Evolutionary conservation across 768 basidiomycete species (phyloP).

Genomic region (Hebeloma cylindrosporum): DNA sequence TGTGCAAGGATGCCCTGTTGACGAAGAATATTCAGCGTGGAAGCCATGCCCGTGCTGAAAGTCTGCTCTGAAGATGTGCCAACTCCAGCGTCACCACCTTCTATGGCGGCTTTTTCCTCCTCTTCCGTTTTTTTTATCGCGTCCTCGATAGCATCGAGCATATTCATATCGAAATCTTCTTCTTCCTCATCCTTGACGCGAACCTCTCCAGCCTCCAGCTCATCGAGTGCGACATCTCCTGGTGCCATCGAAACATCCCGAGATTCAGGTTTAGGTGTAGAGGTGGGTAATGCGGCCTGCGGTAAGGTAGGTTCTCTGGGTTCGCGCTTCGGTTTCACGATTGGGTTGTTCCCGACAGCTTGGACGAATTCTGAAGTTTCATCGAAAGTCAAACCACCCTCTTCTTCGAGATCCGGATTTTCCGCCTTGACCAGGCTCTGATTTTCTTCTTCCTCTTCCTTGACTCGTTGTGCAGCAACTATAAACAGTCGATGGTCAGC

Average conservation of each 20-base stretch:
- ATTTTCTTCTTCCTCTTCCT: constrained; percentile 45
- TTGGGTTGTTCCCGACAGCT: constrained; percentile 68
- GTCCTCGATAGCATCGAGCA: constrained; percentile 77
- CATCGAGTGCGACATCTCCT: constrained; percentile 65
- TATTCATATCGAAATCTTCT: constrained; percentile 65
- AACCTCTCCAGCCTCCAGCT: constrained; percentile 82
- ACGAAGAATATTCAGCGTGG: constrained; percentile 84
- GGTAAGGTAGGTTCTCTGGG: constrained; percentile 33
- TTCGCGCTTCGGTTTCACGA: constrained; percentile 49
- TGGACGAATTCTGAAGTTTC: constrained; percentile 97
- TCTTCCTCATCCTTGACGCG: constrained; percentile 74
- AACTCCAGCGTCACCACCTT: constrained; percentile 31
- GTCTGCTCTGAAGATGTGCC: constrained; percentile 80
- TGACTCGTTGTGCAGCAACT: constrained; percentile 67
- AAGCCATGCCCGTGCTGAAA: constrained; percentile 82
- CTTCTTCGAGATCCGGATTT: constrained; percentile 39
- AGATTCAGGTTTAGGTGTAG: constrained; percentile 38
- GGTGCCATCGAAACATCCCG: constrained; percentile 56
- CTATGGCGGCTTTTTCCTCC: constrained; percentile 24
- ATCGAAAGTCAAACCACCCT: constrained; percentile 80
- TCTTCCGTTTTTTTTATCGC: constrained; percentile 51
- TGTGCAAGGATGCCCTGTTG: constrained; percentile 86
- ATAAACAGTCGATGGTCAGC: constrained; percentile 10
- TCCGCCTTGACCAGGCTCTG: constrained; percentile 45
- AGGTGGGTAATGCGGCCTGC: constrained; percentile 7